These are phyloP conservation scores for Aureobasidium sp. DNA, from an alignment of 2,329 filamentous ascomycete genomes.

Conservation along the genomic window DNA sequence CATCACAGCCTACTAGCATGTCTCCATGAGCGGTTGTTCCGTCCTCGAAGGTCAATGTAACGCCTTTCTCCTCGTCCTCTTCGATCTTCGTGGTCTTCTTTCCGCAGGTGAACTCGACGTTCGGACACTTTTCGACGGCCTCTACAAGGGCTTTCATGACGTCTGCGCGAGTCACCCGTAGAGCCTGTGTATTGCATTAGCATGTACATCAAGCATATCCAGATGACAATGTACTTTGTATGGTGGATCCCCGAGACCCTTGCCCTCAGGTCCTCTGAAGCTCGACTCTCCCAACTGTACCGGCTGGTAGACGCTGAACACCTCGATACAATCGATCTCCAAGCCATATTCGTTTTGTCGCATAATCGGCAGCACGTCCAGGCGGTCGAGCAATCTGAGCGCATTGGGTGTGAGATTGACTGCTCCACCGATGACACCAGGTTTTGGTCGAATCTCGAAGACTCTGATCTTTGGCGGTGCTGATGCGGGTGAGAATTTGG, in stretches of 20 bases:
- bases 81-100: constrained; percentile 35
- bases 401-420: constrained; percentile 43
- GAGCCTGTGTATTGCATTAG: constrained; percentile 18
- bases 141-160: constrained; percentile 35
- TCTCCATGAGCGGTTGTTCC: constrained; percentile 26
- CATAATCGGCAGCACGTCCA: constrained; percentile 30
- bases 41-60: constrained; percentile 30
- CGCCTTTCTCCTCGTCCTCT: constrained; percentile 26
- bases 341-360: constrained; percentile 32
- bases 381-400: constrained; percentile 32
- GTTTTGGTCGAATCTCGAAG: constrained; percentile 40
- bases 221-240: constrained; percentile 26
- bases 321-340: constrained; percentile 36
- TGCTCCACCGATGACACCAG: constrained; percentile 39
- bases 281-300: constrained; percentile 35
- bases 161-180: constrained; percentile 38
- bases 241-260: constrained; percentile 36
- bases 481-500: constrained; percentile 28
- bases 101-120: constrained; percentile 36
- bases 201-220: too few species aligned
- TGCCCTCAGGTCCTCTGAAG: constrained; percentile 35
- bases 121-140: constrained; percentile 32
- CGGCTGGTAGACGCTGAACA: constrained; percentile 37
- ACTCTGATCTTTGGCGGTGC: constrained; percentile 37
- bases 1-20: constrained; percentile 30